These are phyloP conservation scores for Acanthochlamys bracteata DNA, from an alignment of 106 monocot genomes.

Conservation along the genomic window DNA sequence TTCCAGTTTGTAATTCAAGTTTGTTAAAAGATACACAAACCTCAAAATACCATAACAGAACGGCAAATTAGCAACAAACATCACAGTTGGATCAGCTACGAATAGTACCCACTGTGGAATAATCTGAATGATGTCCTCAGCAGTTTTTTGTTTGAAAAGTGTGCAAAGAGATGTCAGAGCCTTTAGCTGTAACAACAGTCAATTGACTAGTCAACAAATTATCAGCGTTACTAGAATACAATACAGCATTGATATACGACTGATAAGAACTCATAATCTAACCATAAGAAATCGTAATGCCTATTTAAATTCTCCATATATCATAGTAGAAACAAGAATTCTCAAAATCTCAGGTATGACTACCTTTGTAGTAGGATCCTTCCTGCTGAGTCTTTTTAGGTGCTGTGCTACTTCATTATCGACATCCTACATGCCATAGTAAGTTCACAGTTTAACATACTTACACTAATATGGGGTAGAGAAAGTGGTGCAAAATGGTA, in stretches of 20 bases:
- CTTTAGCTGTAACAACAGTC: constrained; percentile 55
- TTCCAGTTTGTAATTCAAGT: too few relatives aligned
- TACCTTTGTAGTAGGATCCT: constrained; percentile 95
- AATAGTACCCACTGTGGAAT: constrained; percentile 84
- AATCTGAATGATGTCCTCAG: constrained; percentile 65
- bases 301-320: too few relatives aligned
- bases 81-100: background rate
- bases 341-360: background rate
- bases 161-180: constrained; percentile 48
- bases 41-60: too few relatives aligned
- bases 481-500: background rate
- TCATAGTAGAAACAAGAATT: too few relatives aligned
- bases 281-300: too few relatives aligned
- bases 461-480: background rate
- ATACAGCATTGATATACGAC: too few relatives aligned
- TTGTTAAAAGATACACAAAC: too few relatives aligned
- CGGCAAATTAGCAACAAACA: too few relatives aligned
- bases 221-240: too few relatives aligned
- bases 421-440: constrained; percentile 34
- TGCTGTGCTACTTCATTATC: constrained; percentile 77
- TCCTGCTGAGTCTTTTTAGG: constrained; percentile 82
- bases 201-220: too few relatives aligned
- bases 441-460: background rate
- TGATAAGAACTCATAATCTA: too few relatives aligned
- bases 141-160: constrained; percentile 62